Conservation (phyloP, 2,329 filamentous ascomycete species). For the Cladophialophora yegresii region DNA sequence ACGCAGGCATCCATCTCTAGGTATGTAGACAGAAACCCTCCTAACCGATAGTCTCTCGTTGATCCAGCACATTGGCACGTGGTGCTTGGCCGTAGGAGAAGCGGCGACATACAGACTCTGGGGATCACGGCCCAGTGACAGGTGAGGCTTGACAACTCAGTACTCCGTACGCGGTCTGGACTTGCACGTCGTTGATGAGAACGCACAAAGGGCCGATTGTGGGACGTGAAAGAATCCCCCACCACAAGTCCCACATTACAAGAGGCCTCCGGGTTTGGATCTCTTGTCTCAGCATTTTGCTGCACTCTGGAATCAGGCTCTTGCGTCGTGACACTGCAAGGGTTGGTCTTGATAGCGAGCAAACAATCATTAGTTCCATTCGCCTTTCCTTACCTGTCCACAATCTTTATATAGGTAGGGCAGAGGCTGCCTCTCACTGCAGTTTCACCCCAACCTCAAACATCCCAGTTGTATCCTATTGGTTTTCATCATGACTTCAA, state of each 20-base stretch:
- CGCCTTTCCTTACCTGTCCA: background rate
- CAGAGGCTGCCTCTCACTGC: background rate
- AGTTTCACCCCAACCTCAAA: background rate
- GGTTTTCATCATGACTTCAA: slow-evolving; percentile 17
- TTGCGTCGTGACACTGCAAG: background rate
- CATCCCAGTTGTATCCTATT: background rate
- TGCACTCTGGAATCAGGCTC: background rate
- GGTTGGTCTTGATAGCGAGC: background rate
- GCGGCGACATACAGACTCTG: background rate
- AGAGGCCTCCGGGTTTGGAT: background rate
- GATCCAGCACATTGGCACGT: background rate
- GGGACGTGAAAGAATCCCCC: background rate
- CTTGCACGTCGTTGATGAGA: background rate
- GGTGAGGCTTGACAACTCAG: background rate
- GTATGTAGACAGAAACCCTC: background rate
- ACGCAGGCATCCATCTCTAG: background rate
- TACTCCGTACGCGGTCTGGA: background rate
- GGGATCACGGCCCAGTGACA: background rate
- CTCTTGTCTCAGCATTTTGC: background rate
- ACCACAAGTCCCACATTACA: slow-evolving; percentile 10
- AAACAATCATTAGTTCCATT: background rate
- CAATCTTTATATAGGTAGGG: background rate
- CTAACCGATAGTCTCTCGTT: background rate
- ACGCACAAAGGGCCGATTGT: background rate
- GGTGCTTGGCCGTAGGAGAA: background rate